Base-by-base conservation (phyloP, 768 basidiomycete species). In the Kwoniella bestiolae region DNA sequence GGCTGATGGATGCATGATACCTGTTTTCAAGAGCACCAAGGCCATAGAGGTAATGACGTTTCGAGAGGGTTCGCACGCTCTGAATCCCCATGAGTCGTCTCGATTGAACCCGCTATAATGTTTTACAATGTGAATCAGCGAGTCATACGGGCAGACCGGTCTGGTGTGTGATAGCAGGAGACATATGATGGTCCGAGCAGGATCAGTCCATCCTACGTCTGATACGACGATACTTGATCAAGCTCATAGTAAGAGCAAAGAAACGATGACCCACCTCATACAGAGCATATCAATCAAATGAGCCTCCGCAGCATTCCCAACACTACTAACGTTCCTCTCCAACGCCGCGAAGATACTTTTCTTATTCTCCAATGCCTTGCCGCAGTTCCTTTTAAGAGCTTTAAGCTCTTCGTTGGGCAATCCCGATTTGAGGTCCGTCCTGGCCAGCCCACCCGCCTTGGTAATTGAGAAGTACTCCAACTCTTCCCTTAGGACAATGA, bases 261-360 rank as follows among this genome's bases (percentile, higher is more conserved):
- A 38, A 28, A 35, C 52, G 38, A 29, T 18, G 31, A 78, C 84
- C 59, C 79, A 95, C 95, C 94, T 96, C 92, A 97, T 96, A 83
- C 95, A 98, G 68, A 99, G 85, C 96, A 99, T 99, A 83, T 98
- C 96, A 82, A 99, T 99, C 74, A 99, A 84, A 83, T 99, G 96
- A 83, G 98, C 95, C 82, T 99, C 96, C 18, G 96, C 96, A 59
- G 96, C 85, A 80, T 99, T 98, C 79, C 97, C 97, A 84, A 97
- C 95, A 84, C 95, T 95, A 83, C 95, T 95, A 69, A 98, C 95
- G 82, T 99, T 99, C 74, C 96, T 86, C 84, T 99, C 95, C 61
- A 99, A 84, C 44, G 96, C 96, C 2, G 95, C 95, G 81, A 99
- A 99, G 76, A 99, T 96, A 81, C 89, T 91, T 77, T 86, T 86